These are phyloP conservation scores for Debaryomycetaceae sp. DNA, from an alignment of 1,139 yeast species.

Conservation along the genomic window DNA sequence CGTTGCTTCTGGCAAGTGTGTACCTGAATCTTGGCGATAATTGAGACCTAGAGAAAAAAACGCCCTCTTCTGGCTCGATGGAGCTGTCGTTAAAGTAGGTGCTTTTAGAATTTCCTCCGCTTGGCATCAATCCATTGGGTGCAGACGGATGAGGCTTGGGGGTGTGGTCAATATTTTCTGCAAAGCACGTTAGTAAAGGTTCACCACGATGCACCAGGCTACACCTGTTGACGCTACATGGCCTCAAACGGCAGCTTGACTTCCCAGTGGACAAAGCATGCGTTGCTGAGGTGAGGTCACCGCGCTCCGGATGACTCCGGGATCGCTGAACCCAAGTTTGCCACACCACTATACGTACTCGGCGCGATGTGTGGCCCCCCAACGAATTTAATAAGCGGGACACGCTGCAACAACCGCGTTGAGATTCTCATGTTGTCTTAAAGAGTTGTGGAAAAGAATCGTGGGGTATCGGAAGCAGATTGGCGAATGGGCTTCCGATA, in stretches of 20 bases:
- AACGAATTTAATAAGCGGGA: conserved; percentile 59
- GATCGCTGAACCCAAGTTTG: too few species aligned
- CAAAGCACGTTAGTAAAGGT: conserved; percentile 14
- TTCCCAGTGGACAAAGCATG: too few species aligned
- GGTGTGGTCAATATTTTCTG: conserved; percentile 22
- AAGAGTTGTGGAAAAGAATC: not conserved
- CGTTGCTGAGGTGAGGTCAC: too few species aligned
- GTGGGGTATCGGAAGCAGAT: too few species aligned
- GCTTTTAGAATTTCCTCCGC: conserved; percentile 17
- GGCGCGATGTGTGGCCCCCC: conserved; percentile 56
- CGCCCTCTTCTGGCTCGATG: conserved; percentile 42
- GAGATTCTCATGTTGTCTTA: conserved; percentile 25
- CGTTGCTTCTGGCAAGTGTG: conserved; percentile 55
- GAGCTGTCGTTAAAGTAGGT: conserved; percentile 26
- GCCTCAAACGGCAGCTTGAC: too few species aligned
- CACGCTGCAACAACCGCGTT: conserved; percentile 34
- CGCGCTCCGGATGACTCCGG: too few species aligned
- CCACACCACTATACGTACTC: conserved; percentile 42
- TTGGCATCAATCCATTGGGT: conserved; percentile 48
- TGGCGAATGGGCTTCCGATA: too few species aligned
- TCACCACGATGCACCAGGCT: too few species aligned
- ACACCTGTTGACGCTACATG: too few species aligned
- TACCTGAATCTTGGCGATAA: conserved; percentile 72
- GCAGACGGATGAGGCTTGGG: conserved; percentile 47
- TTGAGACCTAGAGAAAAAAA: conserved; percentile 54